Conservation (phyloP, 306 rosid species). For the Lathyrus tuberosus region DNA sequence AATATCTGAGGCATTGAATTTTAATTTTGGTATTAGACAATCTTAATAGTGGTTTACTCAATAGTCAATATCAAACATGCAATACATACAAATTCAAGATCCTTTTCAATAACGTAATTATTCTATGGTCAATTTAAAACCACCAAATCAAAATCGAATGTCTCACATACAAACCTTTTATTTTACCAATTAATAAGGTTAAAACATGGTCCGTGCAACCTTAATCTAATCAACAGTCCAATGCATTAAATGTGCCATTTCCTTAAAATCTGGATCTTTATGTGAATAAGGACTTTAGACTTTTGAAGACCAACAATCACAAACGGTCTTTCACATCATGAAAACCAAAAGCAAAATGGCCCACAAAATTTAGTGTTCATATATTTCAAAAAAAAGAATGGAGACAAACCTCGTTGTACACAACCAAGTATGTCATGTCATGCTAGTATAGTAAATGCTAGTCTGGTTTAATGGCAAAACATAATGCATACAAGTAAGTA, state of each 20-base stretch:
- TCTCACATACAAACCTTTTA: no score
- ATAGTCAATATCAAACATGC: no score
- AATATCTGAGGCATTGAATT: no score
- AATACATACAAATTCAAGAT: no score
- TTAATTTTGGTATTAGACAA: no score
- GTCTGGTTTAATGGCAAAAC: slow-evolving; percentile 3
- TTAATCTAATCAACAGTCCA: background rate
- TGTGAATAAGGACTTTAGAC: background rate
- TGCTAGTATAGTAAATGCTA: slow-evolving; percentile 34
- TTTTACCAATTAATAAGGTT: no score
- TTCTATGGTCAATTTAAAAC: no score
- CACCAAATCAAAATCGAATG: no score
- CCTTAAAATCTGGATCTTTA: background rate
- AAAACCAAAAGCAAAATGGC: slow-evolving; percentile 4
- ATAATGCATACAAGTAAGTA: background rate
- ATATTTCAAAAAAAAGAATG: background rate
- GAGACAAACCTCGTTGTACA: slow-evolving; percentile 27
- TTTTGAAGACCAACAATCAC: slow-evolving; percentile 9
- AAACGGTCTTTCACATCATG: background rate
- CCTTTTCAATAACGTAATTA: no score
- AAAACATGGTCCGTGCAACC: background rate
- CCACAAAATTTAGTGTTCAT: slow-evolving; percentile 21
- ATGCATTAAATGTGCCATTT: background rate
- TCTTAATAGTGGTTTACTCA: no score
- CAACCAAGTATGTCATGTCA: slow-evolving; percentile 27